These are phyloP conservation scores for Paxillus ammoniavirescens DNA, from an alignment of 768 basidiomycete species.

Conservation along the genomic window DNA sequence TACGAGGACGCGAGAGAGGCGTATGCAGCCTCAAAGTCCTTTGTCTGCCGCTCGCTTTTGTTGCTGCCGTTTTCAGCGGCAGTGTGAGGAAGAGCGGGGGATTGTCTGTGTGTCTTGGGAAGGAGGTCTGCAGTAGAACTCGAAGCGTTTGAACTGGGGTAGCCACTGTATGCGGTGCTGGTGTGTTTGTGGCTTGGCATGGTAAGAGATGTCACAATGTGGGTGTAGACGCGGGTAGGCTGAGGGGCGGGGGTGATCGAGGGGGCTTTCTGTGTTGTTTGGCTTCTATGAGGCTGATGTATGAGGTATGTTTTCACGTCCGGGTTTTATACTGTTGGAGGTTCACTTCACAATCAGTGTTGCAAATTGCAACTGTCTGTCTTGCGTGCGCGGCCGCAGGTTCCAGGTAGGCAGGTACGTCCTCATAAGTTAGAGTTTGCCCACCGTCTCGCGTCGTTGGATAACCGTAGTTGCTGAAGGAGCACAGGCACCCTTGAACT, in stretches of 20 bases:
- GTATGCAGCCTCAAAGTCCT: conserved; percentile 3
- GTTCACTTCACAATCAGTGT: no score
- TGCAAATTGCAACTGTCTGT: no score
- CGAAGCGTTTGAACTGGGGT: background rate
- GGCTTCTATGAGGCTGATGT: no score
- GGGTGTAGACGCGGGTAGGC: background rate
- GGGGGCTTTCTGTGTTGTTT: no score
- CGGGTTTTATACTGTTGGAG: no score
- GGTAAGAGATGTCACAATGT: background rate
- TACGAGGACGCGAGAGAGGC: conserved; percentile 1
- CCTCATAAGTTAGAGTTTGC: no score
- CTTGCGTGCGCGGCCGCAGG: no score
- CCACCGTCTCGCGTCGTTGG: no score
- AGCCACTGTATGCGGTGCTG: background rate
- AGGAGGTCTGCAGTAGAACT: background rate
- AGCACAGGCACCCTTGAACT: no score
- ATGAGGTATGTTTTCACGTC: no score
- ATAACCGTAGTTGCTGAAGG: no score
- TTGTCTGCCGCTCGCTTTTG: background rate
- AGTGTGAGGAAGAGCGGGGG: background rate
- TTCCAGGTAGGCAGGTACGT: no score
- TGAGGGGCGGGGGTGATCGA: background rate
- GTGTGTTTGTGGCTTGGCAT: background rate
- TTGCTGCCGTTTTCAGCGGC: background rate
- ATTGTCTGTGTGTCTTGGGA: background rate